Percentiles rank a stretch among this genome's conserved stretches.
phyloP scores from a whole-genome alignment of 1,284 basidiomycete genomes.

The Anthracocystis setariae region DNA sequence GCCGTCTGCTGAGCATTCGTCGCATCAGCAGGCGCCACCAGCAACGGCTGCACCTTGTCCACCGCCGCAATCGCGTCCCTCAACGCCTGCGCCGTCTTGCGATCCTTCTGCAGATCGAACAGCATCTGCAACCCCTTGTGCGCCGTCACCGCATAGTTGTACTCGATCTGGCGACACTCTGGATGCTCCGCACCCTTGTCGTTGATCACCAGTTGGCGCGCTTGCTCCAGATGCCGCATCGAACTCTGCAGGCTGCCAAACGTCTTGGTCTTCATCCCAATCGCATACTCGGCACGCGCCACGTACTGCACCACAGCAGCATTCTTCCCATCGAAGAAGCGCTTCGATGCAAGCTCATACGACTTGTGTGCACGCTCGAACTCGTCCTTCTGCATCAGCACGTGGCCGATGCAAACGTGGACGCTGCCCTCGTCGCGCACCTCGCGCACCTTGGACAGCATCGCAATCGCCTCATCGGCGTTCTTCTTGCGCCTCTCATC shows the following conservation, averaged over 20 bases:
- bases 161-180: constrained; percentile 54
- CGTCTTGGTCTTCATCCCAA: constrained; percentile 57
- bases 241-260: constrained; percentile 50
- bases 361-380: constrained; percentile 62
- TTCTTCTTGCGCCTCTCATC: constrained; percentile 52
- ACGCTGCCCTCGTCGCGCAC: constrained; percentile 65
- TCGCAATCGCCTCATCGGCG: constrained; percentile 62
- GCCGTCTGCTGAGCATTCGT: constrained; percentile 16
- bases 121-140: constrained; percentile 66
- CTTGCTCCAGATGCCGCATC: constrained; percentile 52
- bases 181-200: constrained; percentile 27
- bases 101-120: constrained; percentile 56
- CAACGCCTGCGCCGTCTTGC: constrained; percentile 47
- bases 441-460: constrained; percentile 64
- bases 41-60: constrained; percentile 43
- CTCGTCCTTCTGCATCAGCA: constrained; percentile 64
- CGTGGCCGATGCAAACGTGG: constrained; percentile 65
- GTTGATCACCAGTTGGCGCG: constrained; percentile 40
- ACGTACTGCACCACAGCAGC: constrained; percentile 61
- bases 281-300: constrained; percentile 60
- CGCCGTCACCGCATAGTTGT: constrained; percentile 64
- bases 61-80: constrained; percentile 55
- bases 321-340: constrained; percentile 46
- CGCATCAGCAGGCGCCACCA: constrained; percentile 22
- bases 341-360: constrained; percentile 61